Evolutionary conservation across 2,329 filamentous ascomycete species (phyloP).

Genomic region (Penicillium sp.): DNA sequence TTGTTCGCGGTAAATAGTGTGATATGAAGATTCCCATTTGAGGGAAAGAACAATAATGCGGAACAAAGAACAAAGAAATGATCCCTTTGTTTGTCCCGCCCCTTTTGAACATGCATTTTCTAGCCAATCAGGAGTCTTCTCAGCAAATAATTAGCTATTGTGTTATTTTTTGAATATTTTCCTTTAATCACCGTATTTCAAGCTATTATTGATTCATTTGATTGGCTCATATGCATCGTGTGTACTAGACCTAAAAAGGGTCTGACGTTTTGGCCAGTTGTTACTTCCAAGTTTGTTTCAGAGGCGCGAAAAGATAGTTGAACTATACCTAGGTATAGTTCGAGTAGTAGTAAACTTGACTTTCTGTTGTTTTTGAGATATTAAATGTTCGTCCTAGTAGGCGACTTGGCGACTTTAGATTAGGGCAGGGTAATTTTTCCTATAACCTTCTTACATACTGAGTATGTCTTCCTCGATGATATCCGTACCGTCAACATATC

Average conservation of each 20-base stretch:
- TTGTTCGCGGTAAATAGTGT: neutral
- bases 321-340: neutral
- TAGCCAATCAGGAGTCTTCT: neutral
- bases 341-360: neutral
- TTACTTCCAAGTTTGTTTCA: neutral
- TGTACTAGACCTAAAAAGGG: neutral
- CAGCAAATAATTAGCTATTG: neutral
- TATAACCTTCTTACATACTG: neutral
- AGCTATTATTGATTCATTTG: neutral
- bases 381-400: too few species aligned
- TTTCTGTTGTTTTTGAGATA: neutral
- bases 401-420: too few species aligned
- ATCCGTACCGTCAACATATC: too few species aligned
- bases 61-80: neutral
- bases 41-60: neutral
- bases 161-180: neutral
- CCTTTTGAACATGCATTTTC: neutral
- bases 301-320: neutral
- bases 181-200: neutral
- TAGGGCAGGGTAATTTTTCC: too few species aligned
- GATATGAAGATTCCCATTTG: neutral
- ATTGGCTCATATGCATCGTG: neutral
- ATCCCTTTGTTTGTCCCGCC: neutral
- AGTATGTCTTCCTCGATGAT: neutral
- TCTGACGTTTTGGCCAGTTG: neutral